phyloP scores from a whole-genome alignment of 1,284 basidiomycete species.

The Boletus nobilissimus region DNA sequence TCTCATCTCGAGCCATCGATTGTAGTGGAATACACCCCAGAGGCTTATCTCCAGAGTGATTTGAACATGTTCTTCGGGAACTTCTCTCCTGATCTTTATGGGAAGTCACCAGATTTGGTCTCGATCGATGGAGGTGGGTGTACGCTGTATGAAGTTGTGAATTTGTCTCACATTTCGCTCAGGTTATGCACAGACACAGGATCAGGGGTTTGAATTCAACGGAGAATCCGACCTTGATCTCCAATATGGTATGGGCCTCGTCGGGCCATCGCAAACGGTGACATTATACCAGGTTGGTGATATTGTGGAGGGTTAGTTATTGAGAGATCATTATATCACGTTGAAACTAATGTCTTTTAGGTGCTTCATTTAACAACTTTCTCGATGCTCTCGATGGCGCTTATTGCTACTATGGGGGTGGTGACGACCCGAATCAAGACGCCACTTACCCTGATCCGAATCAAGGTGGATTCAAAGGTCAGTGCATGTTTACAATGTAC shows the following conservation, averaged over 20 bases:
- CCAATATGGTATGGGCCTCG: slow-evolving; percentile 59
- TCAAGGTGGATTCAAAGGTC: slow-evolving; percentile 49
- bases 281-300: slow-evolving; percentile 59
- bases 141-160: not conserved
- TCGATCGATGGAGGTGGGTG: slow-evolving; percentile 45
- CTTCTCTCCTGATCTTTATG: slow-evolving; percentile 35
- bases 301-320: slow-evolving; percentile 49
- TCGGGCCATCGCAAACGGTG: slow-evolving; percentile 50
- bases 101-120: slow-evolving; percentile 34
- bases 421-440: slow-evolving; percentile 54
- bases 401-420: slow-evolving; percentile 60
- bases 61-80: slow-evolving; percentile 57
- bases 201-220: slow-evolving; percentile 55
- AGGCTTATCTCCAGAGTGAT: slow-evolving; percentile 55
- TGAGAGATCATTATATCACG: not conserved
- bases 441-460: slow-evolving; percentile 56
- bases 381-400: slow-evolving; percentile 60
- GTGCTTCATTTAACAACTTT: slow-evolving; percentile 59
- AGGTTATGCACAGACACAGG: slow-evolving; percentile 51
- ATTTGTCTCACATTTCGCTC: slow-evolving; percentile 24
- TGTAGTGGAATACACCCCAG: slow-evolving; percentile 41
- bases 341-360: slow-evolving; percentile 35
- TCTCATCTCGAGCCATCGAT: not conserved
- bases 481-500: not conserved
- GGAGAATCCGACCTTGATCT: slow-evolving; percentile 64